phyloP scores from a whole-genome alignment of 2,329 filamentous ascomycete species.

The Trichoderma sp. region DNA sequence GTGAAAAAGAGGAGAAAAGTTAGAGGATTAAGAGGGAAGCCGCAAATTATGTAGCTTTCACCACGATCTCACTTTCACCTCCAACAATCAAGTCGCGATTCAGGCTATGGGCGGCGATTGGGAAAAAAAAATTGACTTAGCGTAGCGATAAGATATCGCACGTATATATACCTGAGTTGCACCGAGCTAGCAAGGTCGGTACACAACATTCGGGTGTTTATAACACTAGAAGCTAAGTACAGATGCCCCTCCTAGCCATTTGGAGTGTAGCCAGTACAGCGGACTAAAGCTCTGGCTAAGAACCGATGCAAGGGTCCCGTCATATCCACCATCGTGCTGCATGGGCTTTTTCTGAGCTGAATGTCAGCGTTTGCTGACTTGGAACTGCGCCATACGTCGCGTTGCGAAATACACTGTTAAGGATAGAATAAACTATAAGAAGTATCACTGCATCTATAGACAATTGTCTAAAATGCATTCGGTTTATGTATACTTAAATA shows the following conservation, averaged over 20 bases:
- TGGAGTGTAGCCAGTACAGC: not conserved
- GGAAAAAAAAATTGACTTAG: conserved; percentile 22
- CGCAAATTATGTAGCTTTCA: conserved; percentile 35
- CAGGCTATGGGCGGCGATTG: conserved; percentile 2
- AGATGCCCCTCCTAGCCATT: not conserved
- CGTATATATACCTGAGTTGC: not conserved
- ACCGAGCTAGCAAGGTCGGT: not conserved
- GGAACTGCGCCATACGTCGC: not conserved
- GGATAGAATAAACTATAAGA: not conserved
- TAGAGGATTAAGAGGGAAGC: not conserved
- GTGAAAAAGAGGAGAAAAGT: not conserved
- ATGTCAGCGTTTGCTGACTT: not conserved
- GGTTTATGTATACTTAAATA: not conserved
- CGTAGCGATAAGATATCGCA: conserved; percentile 17
- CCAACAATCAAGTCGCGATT: conserved; percentile 52
- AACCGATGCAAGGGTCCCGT: not conserved
- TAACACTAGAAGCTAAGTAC: not conserved
- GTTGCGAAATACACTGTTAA: not conserved
- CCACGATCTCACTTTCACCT: conserved; percentile 61
- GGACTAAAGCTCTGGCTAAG: not conserved
- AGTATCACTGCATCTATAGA: not conserved
- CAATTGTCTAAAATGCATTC: not conserved
- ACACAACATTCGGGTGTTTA: not conserved
- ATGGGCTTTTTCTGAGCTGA: not conserved
- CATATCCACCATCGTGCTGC: not conserved